Conservation (phyloP, 139 green algal genomes). For the Zygnema cylindricum region DNA sequence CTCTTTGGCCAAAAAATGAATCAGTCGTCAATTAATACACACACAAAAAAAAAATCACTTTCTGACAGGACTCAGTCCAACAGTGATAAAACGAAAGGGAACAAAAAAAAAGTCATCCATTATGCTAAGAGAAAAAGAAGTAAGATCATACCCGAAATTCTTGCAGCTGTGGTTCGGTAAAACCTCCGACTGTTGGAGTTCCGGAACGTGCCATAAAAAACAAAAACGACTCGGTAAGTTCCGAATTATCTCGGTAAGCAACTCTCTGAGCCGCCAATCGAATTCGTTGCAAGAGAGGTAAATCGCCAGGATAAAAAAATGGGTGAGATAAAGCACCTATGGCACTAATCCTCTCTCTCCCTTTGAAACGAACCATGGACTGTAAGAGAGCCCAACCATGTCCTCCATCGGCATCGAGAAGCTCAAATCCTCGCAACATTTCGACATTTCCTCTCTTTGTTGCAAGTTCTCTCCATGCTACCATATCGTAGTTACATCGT, state of each 20-base stretch:
- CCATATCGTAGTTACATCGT: slow-evolving; percentile 70
- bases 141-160: slow-evolving; percentile 3
- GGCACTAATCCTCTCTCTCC: slow-evolving; percentile 32
- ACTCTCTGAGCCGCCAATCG: slow-evolving; percentile 16
- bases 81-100: no score
- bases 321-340: slow-evolving; percentile 42
- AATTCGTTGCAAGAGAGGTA: slow-evolving; percentile 36
- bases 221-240: slow-evolving; percentile 33
- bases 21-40: no score
- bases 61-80: no score
- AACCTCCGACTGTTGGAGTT: slow-evolving; percentile 62
- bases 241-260: slow-evolving; percentile 43
- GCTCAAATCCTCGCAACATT: slow-evolving; percentile 41
- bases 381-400: slow-evolving; percentile 43
- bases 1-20: no score
- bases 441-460: slow-evolving; percentile 59
- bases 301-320: slow-evolving; percentile 23
- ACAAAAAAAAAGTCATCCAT: no score
- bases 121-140: neutral
- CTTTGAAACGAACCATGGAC: slow-evolving; percentile 52
- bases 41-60: no score
- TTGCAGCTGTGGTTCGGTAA: slow-evolving; percentile 78
- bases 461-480: slow-evolving; percentile 68
- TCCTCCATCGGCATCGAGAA: slow-evolving; percentile 56
- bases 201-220: slow-evolving; percentile 61